A percentile compares a stretch with the other conserved stretches of the same genome.
Evolutionary conservation across 805 yeast species (phyloP).

Genomic region (Lipomyces kockii): DNA sequence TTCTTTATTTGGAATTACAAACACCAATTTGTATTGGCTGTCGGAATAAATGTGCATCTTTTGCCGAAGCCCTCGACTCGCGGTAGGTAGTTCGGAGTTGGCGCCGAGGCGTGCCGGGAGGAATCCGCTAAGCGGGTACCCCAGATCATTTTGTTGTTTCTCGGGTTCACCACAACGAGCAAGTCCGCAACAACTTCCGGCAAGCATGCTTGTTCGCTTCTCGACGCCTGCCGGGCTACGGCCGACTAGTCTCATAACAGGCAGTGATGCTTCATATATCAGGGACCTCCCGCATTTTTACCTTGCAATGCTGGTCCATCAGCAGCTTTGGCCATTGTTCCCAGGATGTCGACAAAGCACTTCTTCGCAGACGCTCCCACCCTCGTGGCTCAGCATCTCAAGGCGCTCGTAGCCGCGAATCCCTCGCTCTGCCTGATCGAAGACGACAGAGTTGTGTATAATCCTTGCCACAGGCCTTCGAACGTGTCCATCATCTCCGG

Average conservation of each 20-base stretch:
- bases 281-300: neutral
- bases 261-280: neutral
- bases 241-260: neutral
- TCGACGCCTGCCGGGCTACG: neutral
- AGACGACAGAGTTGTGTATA: slow-evolving; percentile 49
- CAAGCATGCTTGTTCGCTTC: neutral
- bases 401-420: slow-evolving; percentile 60
- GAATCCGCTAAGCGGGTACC: neutral
- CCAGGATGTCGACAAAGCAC: slow-evolving; percentile 40
- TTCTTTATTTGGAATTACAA: too few relatives aligned
- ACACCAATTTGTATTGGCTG: too few relatives aligned
- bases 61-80: too few relatives aligned
- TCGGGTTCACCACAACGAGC: neutral
- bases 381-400: slow-evolving; percentile 50
- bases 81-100: neutral
- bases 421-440: slow-evolving; percentile 61
- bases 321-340: neutral
- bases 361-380: slow-evolving; percentile 43
- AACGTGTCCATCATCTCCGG: slow-evolving; percentile 76
- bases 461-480: slow-evolving; percentile 40
- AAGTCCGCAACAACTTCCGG: neutral
- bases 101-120: neutral
- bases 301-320: neutral
- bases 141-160: neutral
- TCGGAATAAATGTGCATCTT: too few relatives aligned